A percentile compares a stretch with the other conserved stretches of the same genome.
These are phyloP conservation scores for Phragmites australis DNA, from an alignment of 176 grass and related monocot genomes.

Conservation along the genomic window DNA sequence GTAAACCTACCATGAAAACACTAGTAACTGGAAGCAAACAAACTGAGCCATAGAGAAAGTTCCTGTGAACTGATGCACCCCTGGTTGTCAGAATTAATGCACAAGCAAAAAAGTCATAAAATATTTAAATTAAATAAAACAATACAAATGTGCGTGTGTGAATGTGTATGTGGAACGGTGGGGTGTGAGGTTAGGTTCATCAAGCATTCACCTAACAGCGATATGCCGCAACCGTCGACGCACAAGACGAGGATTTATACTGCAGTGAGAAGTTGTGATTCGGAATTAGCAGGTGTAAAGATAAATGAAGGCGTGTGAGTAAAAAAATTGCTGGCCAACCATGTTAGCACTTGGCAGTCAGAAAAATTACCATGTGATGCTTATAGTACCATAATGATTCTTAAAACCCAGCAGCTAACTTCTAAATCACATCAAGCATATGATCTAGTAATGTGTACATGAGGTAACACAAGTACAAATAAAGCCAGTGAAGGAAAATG, in stretches of 20 bases:
- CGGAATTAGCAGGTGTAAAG: conserved; percentile 8
- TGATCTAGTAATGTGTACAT: conserved; percentile 8
- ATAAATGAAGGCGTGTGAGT: not conserved
- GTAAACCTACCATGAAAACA: conserved; percentile 80
- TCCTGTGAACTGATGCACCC: conserved; percentile 77
- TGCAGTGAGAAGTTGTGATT: conserved; percentile 45
- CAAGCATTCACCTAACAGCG: conserved; percentile 63
- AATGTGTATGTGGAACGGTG: not conserved
- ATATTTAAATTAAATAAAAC: not conserved
- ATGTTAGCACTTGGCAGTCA: not conserved
- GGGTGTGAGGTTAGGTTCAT: not conserved
- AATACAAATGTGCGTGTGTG: not conserved
- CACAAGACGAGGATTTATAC: conserved; percentile 89
- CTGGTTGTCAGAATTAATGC: conserved; percentile 47
- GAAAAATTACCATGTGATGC: not conserved
- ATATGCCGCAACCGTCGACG: conserved; percentile 83
- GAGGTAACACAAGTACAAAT: not conserved
- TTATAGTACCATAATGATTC: not conserved
- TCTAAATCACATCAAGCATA: not conserved
- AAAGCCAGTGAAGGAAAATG: not conserved
- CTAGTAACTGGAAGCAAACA: conserved; percentile 66
- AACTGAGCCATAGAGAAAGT: conserved; percentile 80
- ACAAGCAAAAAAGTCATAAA: conserved; percentile 38
- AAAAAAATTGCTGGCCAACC: conserved; percentile 12
- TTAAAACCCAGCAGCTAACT: conserved; percentile 15